Percentiles rank a stretch among this genome's conserved stretches.
These are phyloP conservation scores for Fusarium fujikuroi DNA, from an alignment of 2,329 filamentous ascomycete genomes.

Conservation along the genomic window DNA sequence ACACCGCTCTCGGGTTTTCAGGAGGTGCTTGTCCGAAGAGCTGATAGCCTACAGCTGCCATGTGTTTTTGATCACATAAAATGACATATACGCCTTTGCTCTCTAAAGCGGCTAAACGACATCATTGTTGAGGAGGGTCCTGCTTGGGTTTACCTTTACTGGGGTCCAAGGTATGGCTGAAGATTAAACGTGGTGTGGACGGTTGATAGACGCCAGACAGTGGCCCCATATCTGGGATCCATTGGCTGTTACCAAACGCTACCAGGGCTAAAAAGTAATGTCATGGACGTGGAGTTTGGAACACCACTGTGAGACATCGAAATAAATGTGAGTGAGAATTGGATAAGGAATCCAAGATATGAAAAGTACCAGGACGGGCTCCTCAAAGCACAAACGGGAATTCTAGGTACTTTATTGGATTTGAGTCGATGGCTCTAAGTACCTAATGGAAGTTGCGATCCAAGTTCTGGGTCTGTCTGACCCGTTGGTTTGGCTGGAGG, in stretches of 20 bases:
- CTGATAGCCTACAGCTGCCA: not conserved
- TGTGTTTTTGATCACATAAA: not conserved
- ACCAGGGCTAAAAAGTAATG: slow-evolving; percentile 25
- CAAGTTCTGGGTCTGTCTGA: not conserved
- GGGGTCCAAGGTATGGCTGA: slow-evolving; percentile 8
- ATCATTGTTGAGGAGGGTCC: slow-evolving; percentile 21
- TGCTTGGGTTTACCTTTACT: slow-evolving; percentile 1
- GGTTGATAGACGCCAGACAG: slow-evolving; percentile 39
- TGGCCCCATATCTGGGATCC: slow-evolving; percentile 37
- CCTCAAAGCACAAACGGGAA: not conserved
- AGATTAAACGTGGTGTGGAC: slow-evolving; percentile 36
- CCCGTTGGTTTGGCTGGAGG: not conserved
- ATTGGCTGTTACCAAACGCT: slow-evolving; percentile 37
- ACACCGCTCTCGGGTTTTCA: not conserved
- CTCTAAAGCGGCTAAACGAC: not conserved
- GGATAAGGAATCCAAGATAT: not conserved
- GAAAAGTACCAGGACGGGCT: not conserved
- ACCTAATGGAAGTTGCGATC: not conserved
- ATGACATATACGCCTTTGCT: not conserved
- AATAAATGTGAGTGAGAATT: not conserved
- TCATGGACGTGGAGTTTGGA: slow-evolving; percentile 25
- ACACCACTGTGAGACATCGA: not conserved
- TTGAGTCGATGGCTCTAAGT: no score
- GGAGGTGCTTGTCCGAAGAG: not conserved
- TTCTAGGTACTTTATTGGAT: not conserved